These are phyloP conservation scores for Nepenthes mirabilis DNA, from an alignment of 148 eudicot genomes.

Conservation along the genomic window DNA sequence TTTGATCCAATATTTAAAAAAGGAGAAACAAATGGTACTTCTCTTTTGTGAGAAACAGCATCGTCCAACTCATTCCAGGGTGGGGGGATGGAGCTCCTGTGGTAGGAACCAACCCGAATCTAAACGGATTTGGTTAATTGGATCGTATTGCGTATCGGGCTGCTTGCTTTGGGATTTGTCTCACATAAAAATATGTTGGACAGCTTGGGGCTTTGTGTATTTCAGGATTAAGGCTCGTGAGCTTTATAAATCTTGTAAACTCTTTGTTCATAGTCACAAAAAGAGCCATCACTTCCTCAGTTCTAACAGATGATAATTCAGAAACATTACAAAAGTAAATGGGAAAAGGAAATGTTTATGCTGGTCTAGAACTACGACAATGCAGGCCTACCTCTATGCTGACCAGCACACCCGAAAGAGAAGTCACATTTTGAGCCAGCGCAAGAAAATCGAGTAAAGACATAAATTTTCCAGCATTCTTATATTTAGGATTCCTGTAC, in stretches of 20 bases:
- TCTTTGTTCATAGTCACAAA: background rate
- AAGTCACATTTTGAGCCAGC: slow-evolving; percentile 38
- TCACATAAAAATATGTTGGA: background rate
- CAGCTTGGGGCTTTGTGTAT: too few relatives aligned
- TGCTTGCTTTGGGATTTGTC: too few relatives aligned
- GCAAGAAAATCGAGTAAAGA: slow-evolving; percentile 37
- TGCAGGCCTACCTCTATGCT: slow-evolving; percentile 62
- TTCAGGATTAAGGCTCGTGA: too few relatives aligned
- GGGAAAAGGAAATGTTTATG: background rate
- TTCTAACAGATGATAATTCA: background rate
- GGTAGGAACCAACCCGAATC: too few relatives aligned
- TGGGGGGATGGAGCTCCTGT: too few relatives aligned
- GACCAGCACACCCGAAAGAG: slow-evolving; percentile 63
- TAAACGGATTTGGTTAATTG: too few relatives aligned
- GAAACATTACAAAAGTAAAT: slow-evolving; percentile 1
- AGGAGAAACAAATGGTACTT: too few relatives aligned
- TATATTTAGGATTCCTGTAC: slow-evolving; percentile 28
- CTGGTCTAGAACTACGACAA: background rate
- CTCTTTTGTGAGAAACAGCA: too few relatives aligned
- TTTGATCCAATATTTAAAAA: too few relatives aligned
- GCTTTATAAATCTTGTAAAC: background rate
- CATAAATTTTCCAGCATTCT: slow-evolving; percentile 27
- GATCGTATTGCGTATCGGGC: too few relatives aligned
- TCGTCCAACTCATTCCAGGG: too few relatives aligned
- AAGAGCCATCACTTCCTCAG: background rate